These are phyloP conservation scores for Pyronema omphalodes DNA, from an alignment of 495 filamentous ascomycete genomes.

Conservation along the genomic window DNA sequence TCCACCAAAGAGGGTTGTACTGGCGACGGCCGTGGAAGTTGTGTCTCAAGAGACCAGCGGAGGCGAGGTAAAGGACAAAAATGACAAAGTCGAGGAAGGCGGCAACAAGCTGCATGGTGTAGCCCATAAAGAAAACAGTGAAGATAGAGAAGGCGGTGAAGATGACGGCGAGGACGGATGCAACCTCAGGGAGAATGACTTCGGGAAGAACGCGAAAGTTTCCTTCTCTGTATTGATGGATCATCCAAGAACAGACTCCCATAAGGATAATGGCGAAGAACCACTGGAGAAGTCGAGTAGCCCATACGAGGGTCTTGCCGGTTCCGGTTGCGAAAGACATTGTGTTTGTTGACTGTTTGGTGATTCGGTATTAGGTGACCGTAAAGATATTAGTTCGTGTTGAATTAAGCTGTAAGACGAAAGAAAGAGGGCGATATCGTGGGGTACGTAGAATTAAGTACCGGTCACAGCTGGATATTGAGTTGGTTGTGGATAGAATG, in stretches of 20 bases:
- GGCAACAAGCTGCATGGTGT: conserved; percentile 15
- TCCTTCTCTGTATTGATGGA: conserved; percentile 14
- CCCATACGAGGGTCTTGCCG: conserved; percentile 3
- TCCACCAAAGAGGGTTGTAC: conserved; percentile 8
- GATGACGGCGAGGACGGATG: conserved; percentile 17
- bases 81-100: conserved; percentile 18
- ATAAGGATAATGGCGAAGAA: conserved; percentile 22
- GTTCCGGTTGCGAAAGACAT: too few relatives aligned
- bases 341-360: too few relatives aligned
- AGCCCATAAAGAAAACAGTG: conserved; percentile 14
- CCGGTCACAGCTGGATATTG: too few relatives aligned
- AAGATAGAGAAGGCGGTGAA: conserved; percentile 17
- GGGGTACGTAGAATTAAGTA: too few relatives aligned
- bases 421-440: too few relatives aligned
- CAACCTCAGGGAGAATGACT: conserved; percentile 16
- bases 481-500: too few relatives aligned
- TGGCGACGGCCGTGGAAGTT: conserved; percentile 9
- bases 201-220: conserved; percentile 2
- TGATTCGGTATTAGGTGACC: too few relatives aligned
- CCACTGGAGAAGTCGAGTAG: conserved; percentile 17
- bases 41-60: conserved; percentile 12
- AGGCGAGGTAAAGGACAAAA: conserved; percentile 21
- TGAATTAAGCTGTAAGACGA: too few relatives aligned
- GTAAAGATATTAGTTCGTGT: too few relatives aligned
- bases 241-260: conserved; percentile 19